phyloP scores from a whole-genome alignment of 441 rosid genomes.

The Pelargonium fulgidum region DNA sequence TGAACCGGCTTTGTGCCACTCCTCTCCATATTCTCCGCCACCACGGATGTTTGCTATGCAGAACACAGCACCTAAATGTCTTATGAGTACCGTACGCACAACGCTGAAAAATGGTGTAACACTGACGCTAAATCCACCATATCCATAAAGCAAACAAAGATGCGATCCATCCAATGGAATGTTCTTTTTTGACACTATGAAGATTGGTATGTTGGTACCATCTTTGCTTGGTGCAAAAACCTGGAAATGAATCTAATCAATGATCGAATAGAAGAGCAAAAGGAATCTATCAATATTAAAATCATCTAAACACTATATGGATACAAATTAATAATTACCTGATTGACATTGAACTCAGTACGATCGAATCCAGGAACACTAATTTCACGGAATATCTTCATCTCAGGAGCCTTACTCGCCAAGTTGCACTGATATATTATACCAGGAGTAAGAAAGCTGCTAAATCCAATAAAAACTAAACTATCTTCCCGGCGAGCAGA shows the following conservation, averaged over 20 bases:
- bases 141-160: conserved; percentile 81
- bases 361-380: conserved; percentile 68
- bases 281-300: too few species aligned
- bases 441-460: conserved; percentile 83
- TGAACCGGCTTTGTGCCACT: conserved; percentile 94
- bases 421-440: conserved; percentile 74
- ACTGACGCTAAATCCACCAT: conserved; percentile 86
- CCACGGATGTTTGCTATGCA: conserved; percentile 91
- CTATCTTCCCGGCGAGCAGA: conserved; percentile 65
- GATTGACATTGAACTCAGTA: conserved; percentile 58
- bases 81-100: conserved; percentile 51
- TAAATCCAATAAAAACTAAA: conserved; percentile 54
- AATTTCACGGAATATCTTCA: conserved; percentile 77
- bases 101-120: conserved; percentile 73
- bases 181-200: conserved; percentile 66
- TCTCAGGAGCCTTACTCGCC: conserved; percentile 42
- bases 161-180: conserved; percentile 72
- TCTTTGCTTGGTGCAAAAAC: conserved; percentile 79
- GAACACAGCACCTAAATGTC: conserved; percentile 66
- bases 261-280: too few species aligned
- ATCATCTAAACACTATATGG: too few species aligned
- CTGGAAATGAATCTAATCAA: conserved; percentile 27
- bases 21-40: conserved; percentile 96
- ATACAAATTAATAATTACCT: conserved; percentile 38
- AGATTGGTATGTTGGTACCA: conserved; percentile 72